Conservation (phyloP, 139 green algal species). For the Chlamydomonas sp. region DNA sequence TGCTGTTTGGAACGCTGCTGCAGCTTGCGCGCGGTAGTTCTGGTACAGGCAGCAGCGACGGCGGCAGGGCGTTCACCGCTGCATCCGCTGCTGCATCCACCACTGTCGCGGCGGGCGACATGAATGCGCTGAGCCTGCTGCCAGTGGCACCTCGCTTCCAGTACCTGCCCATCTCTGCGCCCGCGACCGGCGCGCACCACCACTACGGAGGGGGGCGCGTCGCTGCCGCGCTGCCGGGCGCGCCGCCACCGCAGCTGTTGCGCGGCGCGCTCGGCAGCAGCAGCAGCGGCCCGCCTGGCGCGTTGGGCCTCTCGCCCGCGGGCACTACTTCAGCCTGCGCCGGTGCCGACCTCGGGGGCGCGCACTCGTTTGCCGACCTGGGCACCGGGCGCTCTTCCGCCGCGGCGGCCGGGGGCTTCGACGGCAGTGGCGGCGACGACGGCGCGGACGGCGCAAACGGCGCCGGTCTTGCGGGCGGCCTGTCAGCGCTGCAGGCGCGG, state of each 20-base stretch:
- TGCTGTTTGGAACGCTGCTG: conserved; percentile 69
- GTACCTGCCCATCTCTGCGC: conserved; percentile 80
- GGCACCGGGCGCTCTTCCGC: background rate
- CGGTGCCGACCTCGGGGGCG: conserved; percentile 11
- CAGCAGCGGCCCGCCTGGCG: too few relatives aligned
- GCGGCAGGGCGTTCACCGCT: background rate
- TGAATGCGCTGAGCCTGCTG: conserved; percentile 73
- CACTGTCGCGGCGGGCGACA: conserved; percentile 26
- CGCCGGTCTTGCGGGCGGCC: background rate
- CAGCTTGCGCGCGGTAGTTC: conserved; percentile 39
- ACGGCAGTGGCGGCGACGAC: background rate
- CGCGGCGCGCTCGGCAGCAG: too few relatives aligned
- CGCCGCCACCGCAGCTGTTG: too few relatives aligned
- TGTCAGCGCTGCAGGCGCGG: conserved; percentile 6
- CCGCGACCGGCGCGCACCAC: conserved; percentile 8
- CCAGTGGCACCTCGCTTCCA: conserved; percentile 63
- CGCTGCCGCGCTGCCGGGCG: background rate
- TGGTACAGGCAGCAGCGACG: conserved; percentile 14
- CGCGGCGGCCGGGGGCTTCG: background rate
- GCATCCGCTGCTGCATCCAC: conserved; percentile 11
- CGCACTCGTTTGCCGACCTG: conserved; percentile 37
- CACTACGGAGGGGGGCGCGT: background rate
- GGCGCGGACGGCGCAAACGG: background rate
- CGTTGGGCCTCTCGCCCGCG: background rate
- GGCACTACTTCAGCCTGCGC: background rate